Evolutionary conservation across 345 rosid genomes (phyloP).

Genomic region (Moricandia moricandioides): DNA sequence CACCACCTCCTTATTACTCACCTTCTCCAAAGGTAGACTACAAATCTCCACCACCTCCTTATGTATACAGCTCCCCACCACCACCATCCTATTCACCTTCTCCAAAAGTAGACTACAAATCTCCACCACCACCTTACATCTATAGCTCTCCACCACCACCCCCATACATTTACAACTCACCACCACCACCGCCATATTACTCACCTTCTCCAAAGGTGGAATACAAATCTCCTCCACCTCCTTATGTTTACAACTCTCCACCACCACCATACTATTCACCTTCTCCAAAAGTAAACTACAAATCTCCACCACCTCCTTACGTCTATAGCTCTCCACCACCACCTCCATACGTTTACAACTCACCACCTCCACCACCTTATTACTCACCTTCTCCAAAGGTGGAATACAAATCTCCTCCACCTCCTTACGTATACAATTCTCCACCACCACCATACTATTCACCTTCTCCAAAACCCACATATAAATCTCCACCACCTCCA

Average conservation of each 20-base stretch:
- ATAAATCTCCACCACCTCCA: background rate
- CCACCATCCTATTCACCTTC: background rate
- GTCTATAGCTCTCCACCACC: background rate
- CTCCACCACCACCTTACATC: background rate
- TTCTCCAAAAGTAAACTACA: background rate
- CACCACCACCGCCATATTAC: background rate
- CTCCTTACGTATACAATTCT: background rate
- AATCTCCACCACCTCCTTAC: background rate
- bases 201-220: background rate
- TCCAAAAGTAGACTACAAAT: background rate
- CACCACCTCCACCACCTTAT: background rate
- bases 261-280: background rate
- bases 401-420: background rate
- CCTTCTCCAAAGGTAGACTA: background rate
- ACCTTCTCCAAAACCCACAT: background rate
- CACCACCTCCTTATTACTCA: background rate
- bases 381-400: background rate
- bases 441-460: background rate
- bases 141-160: background rate
- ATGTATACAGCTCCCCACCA: background rate
- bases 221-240: background rate
- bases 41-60: background rate
- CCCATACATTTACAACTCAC: background rate
- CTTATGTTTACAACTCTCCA: background rate
- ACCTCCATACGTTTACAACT: background rate